Base-by-base conservation (phyloP, 192 early-diverging fungal species). In the Entomortierella parvispora region DNA sequence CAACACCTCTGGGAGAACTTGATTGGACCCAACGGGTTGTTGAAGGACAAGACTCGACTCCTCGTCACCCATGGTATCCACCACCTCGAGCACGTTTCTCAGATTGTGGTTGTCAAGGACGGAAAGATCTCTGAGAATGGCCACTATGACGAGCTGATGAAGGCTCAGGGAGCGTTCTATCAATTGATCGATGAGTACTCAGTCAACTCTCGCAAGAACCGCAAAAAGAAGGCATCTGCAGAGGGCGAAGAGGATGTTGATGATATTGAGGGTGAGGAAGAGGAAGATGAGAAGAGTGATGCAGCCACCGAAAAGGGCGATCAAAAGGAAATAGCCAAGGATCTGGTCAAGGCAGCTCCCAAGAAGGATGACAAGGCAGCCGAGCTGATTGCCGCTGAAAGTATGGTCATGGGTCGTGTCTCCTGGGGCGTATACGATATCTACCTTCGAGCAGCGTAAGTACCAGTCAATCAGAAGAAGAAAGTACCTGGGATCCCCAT, bases 1-100 rank as follows among this genome's bases (percentile, higher is more conserved):
- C 81, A 82, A 10, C 71, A 72, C 44, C 56, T 85, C 17, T 90
- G 96, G 85, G 81, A 93, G 32, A 71, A 85, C 14, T 89, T 88
- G 68, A 88, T 94, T 58, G 95, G 95, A n/a, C 92, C 93, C n/a
- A 58, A 58, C 20, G 81, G 82, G 1, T 83, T 89, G 7, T 71
- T 96, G 50, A 82, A 69, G 2, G 81, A 82, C 55, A 94, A 95
- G 82, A 90, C 95, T 14, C 83, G 95, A 4, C 49, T 98, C 28
- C 69, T 98, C 47, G 91, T 95, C 2, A 96, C 95, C 0, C 93
- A 97, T 70, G 85, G 88, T 42, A 83, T 95, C 2, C 87, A 91
- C 48, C 82, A 92, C 52, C 67, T 98, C 37, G 91, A 93, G 0
- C 76, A 88, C 37, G 89, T 88, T 25, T 88, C 94, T 53, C 85